These are phyloP conservation scores for Epichloe festucae DNA, from an alignment of 2,329 filamentous ascomycete genomes.

Conservation along the genomic window DNA sequence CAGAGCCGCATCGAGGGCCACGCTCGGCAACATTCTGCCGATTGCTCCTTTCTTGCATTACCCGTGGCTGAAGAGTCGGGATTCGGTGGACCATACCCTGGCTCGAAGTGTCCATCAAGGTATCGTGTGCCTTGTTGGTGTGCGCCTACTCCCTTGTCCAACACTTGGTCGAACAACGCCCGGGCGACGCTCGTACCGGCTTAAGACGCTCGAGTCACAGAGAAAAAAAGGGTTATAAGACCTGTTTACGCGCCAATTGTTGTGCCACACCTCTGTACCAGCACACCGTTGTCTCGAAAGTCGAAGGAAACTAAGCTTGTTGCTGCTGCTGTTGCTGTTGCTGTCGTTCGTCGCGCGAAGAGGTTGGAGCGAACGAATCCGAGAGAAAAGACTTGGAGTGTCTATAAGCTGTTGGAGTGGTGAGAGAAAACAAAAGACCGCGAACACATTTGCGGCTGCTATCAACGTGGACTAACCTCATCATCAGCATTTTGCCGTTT, in stretches of 20 bases:
- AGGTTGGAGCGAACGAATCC: background rate
- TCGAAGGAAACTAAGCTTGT: background rate
- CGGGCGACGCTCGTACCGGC: too few species aligned
- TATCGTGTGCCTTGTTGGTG: background rate
- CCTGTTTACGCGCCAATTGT: too few species aligned
- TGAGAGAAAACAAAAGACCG: background rate
- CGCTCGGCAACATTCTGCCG: conserved; percentile 2
- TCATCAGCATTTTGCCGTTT: background rate
- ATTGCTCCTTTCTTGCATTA: background rate
- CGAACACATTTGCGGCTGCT: background rate
- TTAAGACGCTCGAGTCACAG: background rate
- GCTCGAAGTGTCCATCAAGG: background rate
- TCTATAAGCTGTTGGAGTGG: background rate
- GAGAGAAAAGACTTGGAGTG: background rate
- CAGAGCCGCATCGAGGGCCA: background rate
- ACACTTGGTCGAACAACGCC: too few species aligned
- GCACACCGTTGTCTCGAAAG: background rate
- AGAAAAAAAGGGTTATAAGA: background rate
- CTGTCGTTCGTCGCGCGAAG: background rate
- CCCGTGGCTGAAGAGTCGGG: background rate
- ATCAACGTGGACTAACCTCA: background rate
- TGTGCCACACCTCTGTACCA: too few species aligned
- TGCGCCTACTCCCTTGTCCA: background rate
- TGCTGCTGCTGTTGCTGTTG: background rate
- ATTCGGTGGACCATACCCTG: background rate